A percentile compares a stretch with the other conserved stretches of the same genome.
These are phyloP conservation scores for Aspergillus cavernicola DNA, from an alignment of 495 filamentous ascomycete genomes.

Conservation along the genomic window DNA sequence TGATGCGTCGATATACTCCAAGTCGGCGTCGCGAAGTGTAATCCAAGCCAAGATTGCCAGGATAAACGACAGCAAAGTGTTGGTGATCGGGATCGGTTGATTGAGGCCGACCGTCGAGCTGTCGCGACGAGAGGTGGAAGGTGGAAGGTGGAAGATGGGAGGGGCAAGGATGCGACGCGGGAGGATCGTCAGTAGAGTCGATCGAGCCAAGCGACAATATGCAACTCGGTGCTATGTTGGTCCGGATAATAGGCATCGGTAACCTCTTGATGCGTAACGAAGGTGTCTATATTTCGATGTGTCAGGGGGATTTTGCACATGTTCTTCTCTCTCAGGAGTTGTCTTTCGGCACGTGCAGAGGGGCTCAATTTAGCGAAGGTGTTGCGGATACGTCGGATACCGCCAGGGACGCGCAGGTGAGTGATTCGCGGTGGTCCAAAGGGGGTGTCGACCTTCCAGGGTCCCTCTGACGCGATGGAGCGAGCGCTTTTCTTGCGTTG, in stretches of 20 bases:
- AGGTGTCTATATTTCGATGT: slow-evolving; percentile 42
- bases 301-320: slow-evolving; percentile 42
- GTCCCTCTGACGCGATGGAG: slow-evolving; percentile 29
- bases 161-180: background rate
- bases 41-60: background rate
- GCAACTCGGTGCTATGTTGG: slow-evolving; percentile 55
- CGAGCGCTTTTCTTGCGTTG: slow-evolving; percentile 25
- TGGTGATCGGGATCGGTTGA: background rate
- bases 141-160: background rate
- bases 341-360: slow-evolving; percentile 37
- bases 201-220: slow-evolving; percentile 67
- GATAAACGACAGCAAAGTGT: background rate
- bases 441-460: slow-evolving; percentile 36
- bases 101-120: background rate
- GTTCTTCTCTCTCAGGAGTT: slow-evolving; percentile 39
- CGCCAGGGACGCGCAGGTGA: slow-evolving; percentile 26
- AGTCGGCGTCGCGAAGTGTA: background rate
- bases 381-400: slow-evolving; percentile 38
- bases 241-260: slow-evolving; percentile 57
- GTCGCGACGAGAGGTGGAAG: background rate
- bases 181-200: slow-evolving; percentile 33
- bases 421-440: slow-evolving; percentile 38
- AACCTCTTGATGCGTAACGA: slow-evolving; percentile 38
- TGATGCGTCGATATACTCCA: background rate
- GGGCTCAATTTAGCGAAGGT: slow-evolving; percentile 36